Percentiles rank a stretch among this genome's conserved stretches.
Conservation (phyloP, 139 green algal genomes). For the Coelastrella sp. region DNA sequence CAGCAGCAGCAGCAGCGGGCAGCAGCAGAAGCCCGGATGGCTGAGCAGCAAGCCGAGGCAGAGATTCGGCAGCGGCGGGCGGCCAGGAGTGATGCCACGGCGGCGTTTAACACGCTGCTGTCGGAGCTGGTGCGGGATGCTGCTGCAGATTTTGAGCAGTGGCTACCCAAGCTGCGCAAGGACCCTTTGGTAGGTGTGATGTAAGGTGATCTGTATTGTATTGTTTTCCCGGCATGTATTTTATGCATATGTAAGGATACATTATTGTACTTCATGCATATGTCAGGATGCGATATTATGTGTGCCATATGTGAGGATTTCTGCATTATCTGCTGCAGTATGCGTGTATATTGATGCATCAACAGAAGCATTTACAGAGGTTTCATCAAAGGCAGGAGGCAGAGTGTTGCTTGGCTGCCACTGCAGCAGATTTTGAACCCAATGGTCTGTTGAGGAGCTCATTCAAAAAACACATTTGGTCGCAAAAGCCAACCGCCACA, state of each 20-base stretch:
- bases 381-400: no score
- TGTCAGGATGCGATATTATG: neutral
- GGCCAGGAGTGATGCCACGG: constrained; percentile 59
- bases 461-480: no score
- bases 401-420: no score
- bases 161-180: constrained; percentile 49
- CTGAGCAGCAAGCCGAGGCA: constrained; percentile 36
- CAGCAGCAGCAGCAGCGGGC: constrained; percentile 37
- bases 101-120: constrained; percentile 70
- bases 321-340: neutral
- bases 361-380: no score
- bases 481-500: neutral
- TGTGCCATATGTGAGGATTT: neutral
- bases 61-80: constrained; percentile 20
- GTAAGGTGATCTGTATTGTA: neutral
- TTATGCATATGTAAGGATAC: neutral
- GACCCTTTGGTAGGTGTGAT: constrained; percentile 64
- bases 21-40: constrained; percentile 18
- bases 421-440: no score
- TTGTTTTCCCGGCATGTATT: no score
- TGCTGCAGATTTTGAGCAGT: constrained; percentile 54
- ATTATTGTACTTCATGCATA: neutral
- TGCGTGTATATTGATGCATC: no score
- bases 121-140: constrained; percentile 68
- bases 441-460: no score